Evolutionary conservation across 2,329 filamentous ascomycete species (phyloP), one percentile per base, ranked within the genome.

Genomic region (Clarireedia paspali): DNA sequence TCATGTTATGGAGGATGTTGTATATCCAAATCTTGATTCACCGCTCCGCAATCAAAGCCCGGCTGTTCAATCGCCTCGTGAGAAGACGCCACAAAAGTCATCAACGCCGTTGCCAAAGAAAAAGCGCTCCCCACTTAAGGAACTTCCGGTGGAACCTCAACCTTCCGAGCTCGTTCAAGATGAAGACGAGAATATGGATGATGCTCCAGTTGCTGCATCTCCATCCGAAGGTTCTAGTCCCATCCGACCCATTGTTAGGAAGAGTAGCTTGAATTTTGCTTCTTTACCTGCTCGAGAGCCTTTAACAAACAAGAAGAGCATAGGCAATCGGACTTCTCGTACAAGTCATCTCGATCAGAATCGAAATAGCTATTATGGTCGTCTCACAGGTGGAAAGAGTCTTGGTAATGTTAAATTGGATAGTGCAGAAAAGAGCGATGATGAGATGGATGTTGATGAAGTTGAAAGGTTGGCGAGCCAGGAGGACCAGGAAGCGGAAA

Each of bases 201-300:
- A 80, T 59, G 72, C 73, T 27, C 55, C 50, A 24, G 49, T 80
- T 59, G 72, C 73, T 23, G 75, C 77, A 58, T 87, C 84, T 3
- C 80, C 81, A 15, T 88, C 86, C 2, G 85, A 89, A 48, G 78
- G 75, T 0, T 89, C 88, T 0, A 91, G 87, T 63, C 88, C 88
- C 0, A 83, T 88, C 49, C 80, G 89, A 62, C 87, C 87, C 2
- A 77, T 89, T 30, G 63, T 95, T 62, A 85, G 92, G 58, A 97
- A 97, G 77, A 96, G 91, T 72, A 97, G 92, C 69, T 79, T 99
- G 58, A 95, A 88, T 57, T 97, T 99, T 73, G 90, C 94, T 39
- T 90, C 94, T 17, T 77, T 99, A 12, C 94, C 94, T 30, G 91
- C 92, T 2, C 82, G 94, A 59, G 92, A 97, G 67, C 92, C 92